A percentile compares a stretch with the other conserved stretches of the same genome.
Evolutionary conservation across 2,329 filamentous ascomycete species (phyloP).

Genomic region (Mariannaea elegans): DNA sequence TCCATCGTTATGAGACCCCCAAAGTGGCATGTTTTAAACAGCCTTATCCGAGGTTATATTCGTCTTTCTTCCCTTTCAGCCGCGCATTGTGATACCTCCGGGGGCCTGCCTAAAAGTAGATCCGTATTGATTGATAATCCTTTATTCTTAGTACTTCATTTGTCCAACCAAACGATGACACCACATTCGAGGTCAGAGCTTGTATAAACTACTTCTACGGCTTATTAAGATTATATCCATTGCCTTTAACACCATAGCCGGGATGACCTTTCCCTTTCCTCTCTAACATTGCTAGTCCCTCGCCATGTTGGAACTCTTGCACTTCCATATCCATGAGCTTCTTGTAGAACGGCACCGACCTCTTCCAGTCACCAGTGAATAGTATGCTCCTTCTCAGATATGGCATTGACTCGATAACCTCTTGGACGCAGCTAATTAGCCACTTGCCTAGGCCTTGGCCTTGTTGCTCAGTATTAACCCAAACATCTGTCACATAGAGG

Average conservation of each 20-base stretch:
- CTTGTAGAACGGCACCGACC: slow-evolving; percentile 46
- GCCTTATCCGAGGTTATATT: slow-evolving; percentile 16
- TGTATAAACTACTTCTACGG: too few species aligned
- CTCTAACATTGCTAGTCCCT: slow-evolving; percentile 42
- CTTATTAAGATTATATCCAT: slow-evolving; percentile 9
- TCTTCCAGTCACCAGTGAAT: slow-evolving; percentile 50
- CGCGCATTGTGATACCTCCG: background rate
- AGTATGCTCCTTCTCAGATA: slow-evolving; percentile 64
- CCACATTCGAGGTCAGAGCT: too few species aligned
- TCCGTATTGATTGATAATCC: background rate
- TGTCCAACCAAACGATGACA: too few species aligned
- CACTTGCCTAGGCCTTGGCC: slow-evolving; percentile 67
- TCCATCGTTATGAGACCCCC: background rate
- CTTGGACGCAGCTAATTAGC: slow-evolving; percentile 66
- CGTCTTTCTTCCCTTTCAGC: slow-evolving; percentile 4
- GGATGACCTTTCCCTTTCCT: slow-evolving; percentile 37
- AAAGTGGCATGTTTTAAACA: slow-evolving; percentile 3
- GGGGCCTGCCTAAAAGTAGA: background rate
- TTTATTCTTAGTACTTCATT: background rate
- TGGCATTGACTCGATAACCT: slow-evolving; percentile 60
- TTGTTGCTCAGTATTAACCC: slow-evolving; percentile 63
- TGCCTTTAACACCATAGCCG: slow-evolving; percentile 21
- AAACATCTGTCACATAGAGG: slow-evolving; percentile 71
- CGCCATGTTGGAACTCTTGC: slow-evolving; percentile 27
- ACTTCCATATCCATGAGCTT: slow-evolving; percentile 44